Evolutionary conservation across 2,329 filamentous ascomycete species (phyloP), one percentile per base, ranked within the genome.

Genomic region (Grosmannia clavigera): DNA sequence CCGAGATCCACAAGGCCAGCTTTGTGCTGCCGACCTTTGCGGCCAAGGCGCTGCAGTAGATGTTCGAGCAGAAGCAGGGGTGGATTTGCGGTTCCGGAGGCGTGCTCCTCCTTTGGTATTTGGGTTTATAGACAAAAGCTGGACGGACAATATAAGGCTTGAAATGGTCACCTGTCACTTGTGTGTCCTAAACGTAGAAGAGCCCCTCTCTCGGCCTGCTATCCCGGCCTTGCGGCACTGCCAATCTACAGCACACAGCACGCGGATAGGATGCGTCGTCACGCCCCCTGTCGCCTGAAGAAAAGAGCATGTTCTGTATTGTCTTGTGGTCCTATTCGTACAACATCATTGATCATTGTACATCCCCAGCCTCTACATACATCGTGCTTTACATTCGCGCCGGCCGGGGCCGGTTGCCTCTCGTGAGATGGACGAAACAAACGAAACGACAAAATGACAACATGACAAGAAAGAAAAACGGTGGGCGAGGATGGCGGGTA

Each of bases 1-100:
- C 90, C 72, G 90, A 95, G 72, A 92, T 99, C 71, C 94, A 99
- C 82, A 87, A 91, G 80, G 92, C 94, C 64, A 85, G 86, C 74
- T 99, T 97, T 74, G 76, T 97, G 64, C 81, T 99, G 72, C 94
- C 94, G 64, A 96, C 84, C 72, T 99, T 97, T 74, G 92, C 92
- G 61, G 85, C 90, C 74, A 87, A 92, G 82, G 83, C 82, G 60
- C 76, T 86, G 66, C 72, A 83, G 74, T 84, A 80, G 40, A 46
- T 25, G 7, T 12, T 31, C 6, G 27, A 25, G 19, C 22, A 14
- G 19, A 48, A 50, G 14, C 29, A 57, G 6, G 22, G 27, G 25
- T 14, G n/a, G 25, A 9, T 19, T 43, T 55, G 19, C 19, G 54
- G 54, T 11, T 35, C 52, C 29, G 27, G 50, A 52, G 19, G 25